A percentile compares a stretch with the other conserved stretches of the same genome.
Conservation (phyloP, 2,329 filamentous ascomycete genomes). For the Pestalotiopsis sp. region DNA sequence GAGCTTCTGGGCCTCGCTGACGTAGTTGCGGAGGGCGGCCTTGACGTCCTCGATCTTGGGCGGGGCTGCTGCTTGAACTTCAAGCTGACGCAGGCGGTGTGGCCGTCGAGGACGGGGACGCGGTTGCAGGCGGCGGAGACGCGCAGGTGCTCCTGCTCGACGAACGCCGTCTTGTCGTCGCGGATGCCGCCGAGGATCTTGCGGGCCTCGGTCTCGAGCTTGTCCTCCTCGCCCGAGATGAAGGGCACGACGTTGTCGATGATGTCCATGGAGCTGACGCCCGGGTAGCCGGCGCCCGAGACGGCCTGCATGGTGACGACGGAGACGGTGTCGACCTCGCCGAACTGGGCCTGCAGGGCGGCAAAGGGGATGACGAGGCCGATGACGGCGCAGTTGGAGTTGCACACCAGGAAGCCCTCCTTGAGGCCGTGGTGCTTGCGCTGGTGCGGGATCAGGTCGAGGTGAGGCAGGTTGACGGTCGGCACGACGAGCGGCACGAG, state of each 20-base stretch:
- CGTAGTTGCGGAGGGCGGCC: constrained; percentile 78
- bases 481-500: constrained; percentile 92
- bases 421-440: constrained; percentile 70
- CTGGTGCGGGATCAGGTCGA: constrained; percentile 89
- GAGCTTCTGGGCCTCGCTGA: constrained; percentile 78
- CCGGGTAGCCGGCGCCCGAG: constrained; percentile 88
- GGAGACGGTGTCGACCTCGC: constrained; percentile 72
- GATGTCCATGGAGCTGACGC: constrained; percentile 92
- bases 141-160: constrained; percentile 72
- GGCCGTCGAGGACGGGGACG: constrained; percentile 92
- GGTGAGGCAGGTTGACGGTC: constrained; percentile 88
- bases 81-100: constrained; percentile 91
- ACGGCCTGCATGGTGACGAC: constrained; percentile 96
- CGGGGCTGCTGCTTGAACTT: constrained; percentile 76
- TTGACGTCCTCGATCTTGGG: constrained; percentile 78
- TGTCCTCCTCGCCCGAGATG: constrained; percentile 93
- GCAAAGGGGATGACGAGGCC: constrained; percentile 94
- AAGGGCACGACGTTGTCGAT: constrained; percentile 95
- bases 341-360: constrained; percentile 84
- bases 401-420: constrained; percentile 94
- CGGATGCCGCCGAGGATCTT: constrained; percentile 89
- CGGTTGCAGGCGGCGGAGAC: constrained; percentile 91
- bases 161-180: constrained; percentile 71
- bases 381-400: constrained; percentile 97
- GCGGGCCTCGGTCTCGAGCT: constrained; percentile 90